phyloP scores from a whole-genome alignment of 148 eudicot genomes.

The Rhododendron henanense region DNA sequence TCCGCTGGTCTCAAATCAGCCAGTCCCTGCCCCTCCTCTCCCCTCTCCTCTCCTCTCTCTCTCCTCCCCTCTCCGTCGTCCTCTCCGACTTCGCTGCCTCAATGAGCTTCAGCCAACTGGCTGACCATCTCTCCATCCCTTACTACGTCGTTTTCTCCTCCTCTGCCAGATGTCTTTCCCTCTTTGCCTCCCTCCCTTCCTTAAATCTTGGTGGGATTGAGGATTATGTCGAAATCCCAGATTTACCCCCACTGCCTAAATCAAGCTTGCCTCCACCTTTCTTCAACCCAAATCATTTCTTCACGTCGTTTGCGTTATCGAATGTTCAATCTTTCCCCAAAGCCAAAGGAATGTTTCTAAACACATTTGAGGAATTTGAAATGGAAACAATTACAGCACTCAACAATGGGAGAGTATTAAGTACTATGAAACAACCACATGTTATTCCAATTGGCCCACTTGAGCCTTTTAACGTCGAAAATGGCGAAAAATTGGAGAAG shows the following conservation, averaged over 20 bases:
- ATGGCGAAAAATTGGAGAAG: background rate
- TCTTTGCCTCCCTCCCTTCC: constrained; percentile 27
- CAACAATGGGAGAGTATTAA: constrained; percentile 14
- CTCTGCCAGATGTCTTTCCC: constrained; percentile 35
- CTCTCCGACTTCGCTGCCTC: constrained; percentile 33
- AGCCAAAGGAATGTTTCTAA: constrained; percentile 20
- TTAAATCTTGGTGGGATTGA: constrained; percentile 2
- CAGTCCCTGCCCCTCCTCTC: background rate
- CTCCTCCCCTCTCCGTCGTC: constrained; percentile 40
- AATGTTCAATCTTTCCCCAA: constrained; percentile 1
- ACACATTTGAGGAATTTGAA: constrained; percentile 31
- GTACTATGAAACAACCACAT: constrained; percentile 10
- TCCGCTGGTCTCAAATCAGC: background rate
- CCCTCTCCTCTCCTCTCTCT: constrained; percentile 4
- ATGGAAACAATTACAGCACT: constrained; percentile 18
- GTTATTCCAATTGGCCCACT: constrained; percentile 26
- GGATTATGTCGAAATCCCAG: constrained; percentile 23
- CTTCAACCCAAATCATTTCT: constrained; percentile 27
- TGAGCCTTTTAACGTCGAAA: background rate
- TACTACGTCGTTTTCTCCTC: constrained; percentile 27
- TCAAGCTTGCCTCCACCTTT: constrained; percentile 43
- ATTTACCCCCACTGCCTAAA: constrained; percentile 20
- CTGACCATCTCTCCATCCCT: constrained; percentile 21
- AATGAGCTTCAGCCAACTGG: constrained; percentile 8
- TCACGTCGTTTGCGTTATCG: constrained; percentile 16